These are phyloP conservation scores for Cynara cardunculus DNA, from an alignment of 129 eudicot species.

Conservation along the genomic window DNA sequence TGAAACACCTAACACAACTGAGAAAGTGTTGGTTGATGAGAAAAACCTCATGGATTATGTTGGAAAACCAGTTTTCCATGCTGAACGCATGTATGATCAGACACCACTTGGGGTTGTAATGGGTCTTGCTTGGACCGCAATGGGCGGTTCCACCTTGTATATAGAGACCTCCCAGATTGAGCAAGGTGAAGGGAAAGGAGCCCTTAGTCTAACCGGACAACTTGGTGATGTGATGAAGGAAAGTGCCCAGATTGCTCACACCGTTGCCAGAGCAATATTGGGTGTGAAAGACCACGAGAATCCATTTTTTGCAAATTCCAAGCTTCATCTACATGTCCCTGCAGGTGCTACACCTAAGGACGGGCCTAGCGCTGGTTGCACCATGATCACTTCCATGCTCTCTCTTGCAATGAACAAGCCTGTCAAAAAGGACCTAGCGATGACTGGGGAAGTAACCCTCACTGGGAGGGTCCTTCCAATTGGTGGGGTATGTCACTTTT, in stretches of 20 bases:
- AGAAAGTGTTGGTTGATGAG: slow-evolving; percentile 66
- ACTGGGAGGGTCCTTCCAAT: slow-evolving; percentile 93
- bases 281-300: slow-evolving; percentile 52
- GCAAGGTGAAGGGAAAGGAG: slow-evolving; percentile 87
- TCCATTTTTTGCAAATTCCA: slow-evolving; percentile 66
- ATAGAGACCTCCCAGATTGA: slow-evolving; percentile 78
- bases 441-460: slow-evolving; percentile 96
- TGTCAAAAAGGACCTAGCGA: slow-evolving; percentile 74
- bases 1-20: slow-evolving; percentile 38
- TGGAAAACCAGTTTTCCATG: slow-evolving; percentile 97
- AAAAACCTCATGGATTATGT: slow-evolving; percentile 82
- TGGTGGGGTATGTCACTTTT: slow-evolving; percentile 77
- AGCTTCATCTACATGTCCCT: slow-evolving; percentile 97
- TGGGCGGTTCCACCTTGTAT: slow-evolving; percentile 98
- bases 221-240: slow-evolving; percentile 99
- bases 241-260: slow-evolving; percentile 98
- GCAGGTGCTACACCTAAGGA: slow-evolving; percentile 98
- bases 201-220: slow-evolving; percentile 82
- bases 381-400: slow-evolving; percentile 87
- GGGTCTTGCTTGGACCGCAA: slow-evolving; percentile 99
- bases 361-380: slow-evolving; percentile 98
- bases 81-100: slow-evolving; percentile 92
- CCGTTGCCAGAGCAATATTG: slow-evolving; percentile 75
- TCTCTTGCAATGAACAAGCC: slow-evolving; percentile 79
- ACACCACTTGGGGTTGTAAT: slow-evolving; percentile 93